Base-by-base conservation (phyloP, 1,284 basidiomycete genomes). In the Tetrapyrgos nigripes region DNA sequence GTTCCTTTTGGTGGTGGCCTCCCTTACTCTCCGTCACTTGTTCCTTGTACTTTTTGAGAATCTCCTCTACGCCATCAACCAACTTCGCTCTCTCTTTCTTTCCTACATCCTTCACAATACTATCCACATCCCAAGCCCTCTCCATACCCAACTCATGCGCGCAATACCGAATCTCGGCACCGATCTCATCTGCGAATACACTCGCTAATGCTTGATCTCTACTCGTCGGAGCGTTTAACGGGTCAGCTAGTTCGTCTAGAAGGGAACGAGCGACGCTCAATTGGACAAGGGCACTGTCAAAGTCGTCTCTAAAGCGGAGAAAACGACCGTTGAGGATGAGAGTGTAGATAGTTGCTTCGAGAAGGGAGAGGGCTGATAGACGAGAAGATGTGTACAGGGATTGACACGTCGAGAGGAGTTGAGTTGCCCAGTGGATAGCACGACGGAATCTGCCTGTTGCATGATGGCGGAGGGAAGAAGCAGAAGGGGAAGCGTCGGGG, bases 121-220 rank as follows among this genome's bases (percentile, higher is more conserved):
- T 85, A 64, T 91, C 89, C 46, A 96, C 82, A 73, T 96, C 93
- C 74, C 96, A 94, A 5, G 92, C 86, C 68, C 88, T 89, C 47
- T 76, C 76, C 49, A 82, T 77, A 2, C 88, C 88, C 27, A 97
- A 82, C 70, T 96, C 91, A 71, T 98, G 97, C 0, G 96, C 95
- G 64, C 91, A 94, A 76, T 96, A 92, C 51, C 97, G 83, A 61
- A 98, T 93, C 74, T 97, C 89, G 0, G 97, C 94, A 44, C 94
- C 91, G 61, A 62, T 56, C 31, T 62, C 62, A 45, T 63, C 64
- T 14, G 60, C 50, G 55, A 62, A 63, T 29, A 65, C 40, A 2
- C 53, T 61, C 1, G 94, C 93, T 4, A 98, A 83, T 0, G 96
- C 97, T 75, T 97, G 94, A 56, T 94, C 92, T 46, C 92, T 86